Base-by-base conservation (phyloP, 192 early-diverging fungal species). In the Haplosporangium gracile region DNA sequence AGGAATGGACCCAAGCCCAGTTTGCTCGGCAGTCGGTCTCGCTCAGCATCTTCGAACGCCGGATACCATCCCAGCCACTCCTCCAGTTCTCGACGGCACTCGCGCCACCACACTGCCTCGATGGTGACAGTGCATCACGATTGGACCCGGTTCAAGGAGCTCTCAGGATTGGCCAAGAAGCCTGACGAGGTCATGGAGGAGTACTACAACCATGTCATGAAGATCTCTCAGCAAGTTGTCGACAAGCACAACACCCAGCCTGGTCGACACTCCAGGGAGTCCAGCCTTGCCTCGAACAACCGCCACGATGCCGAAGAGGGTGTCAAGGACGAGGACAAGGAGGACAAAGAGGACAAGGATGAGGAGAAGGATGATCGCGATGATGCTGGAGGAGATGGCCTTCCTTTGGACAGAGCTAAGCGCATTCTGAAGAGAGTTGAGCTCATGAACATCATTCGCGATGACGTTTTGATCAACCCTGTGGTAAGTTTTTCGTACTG, bases 81-180 rank as follows among this genome's bases (percentile, higher is more conserved):
- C 4, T 80, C 83, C 4, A 68, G 65, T 43, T 77, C 78, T 29
- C 70, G 80, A 76, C 74, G 80, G 36, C 80, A 82, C 22, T 82
- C 80, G n/a, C 80, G 80, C n/a, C 80, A 82, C 22, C 75, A 82
- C 55, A 74, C 80, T 10, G 47, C 43, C 16, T 49, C 71, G 20
- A 16, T 57, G 20, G 29, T 38, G 65, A 22, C 68, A 34, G 43
- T 81, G 4, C 73, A 49, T 57, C 84, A 86, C 45, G 84, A 86
- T 49, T 97, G 96, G 96, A 87, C 84, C 1, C 87, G 90, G 5
- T 96, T 97, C 89, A 94, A 93, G 68, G 93, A 94, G 63, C 81
- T 96, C 18, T 87, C 94, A 47, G 92, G 93, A 45, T 72, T 97
- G 38, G 76, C 82, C 18, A 90, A 90, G 60, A 95, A 96, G 85